phyloP scores from a whole-genome alignment of 2,329 filamentous ascomycete species.

The Exophiala bonariae region DNA sequence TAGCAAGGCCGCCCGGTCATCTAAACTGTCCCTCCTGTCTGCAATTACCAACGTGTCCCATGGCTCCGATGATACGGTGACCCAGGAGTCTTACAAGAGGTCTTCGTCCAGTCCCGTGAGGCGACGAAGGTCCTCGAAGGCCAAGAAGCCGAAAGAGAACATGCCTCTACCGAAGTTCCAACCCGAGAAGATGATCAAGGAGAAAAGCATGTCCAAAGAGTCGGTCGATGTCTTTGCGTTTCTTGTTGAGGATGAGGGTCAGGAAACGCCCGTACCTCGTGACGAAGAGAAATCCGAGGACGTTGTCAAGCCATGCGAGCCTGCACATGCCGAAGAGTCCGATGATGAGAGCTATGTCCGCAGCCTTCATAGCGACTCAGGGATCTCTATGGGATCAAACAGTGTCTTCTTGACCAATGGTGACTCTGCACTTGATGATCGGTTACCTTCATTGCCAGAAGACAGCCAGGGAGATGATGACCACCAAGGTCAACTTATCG shows the following conservation, averaged over 20 bases:
- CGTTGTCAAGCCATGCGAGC: background rate
- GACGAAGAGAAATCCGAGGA: constrained; percentile 5
- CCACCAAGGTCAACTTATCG: constrained; percentile 1
- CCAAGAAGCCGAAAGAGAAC: constrained; percentile 9
- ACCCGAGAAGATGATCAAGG: background rate
- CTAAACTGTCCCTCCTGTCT: constrained; percentile 28
- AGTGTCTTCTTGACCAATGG: constrained; percentile 23
- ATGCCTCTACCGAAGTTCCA: background rate
- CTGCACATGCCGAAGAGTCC: constrained; percentile 12
- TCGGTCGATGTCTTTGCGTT: constrained; percentile 26
- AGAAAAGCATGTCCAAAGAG: constrained; percentile 20
- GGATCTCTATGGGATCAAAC: constrained; percentile 34
- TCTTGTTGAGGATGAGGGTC: constrained; percentile 22
- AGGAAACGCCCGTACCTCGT: background rate
- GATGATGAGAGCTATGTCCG: constrained; percentile 23
- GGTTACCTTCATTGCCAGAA: constrained; percentile 17
- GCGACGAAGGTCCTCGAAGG: constrained; percentile 13
- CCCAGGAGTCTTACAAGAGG: constrained; percentile 27
- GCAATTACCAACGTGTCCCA: constrained; percentile 24
- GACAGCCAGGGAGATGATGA: constrained; percentile 11
- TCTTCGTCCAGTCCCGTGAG: constrained; percentile 14
- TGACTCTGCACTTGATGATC: constrained; percentile 7
- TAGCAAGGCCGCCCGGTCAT: constrained; percentile 25
- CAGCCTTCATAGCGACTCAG: constrained; percentile 36
- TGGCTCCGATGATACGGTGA: constrained; percentile 28